Percentiles rank a stretch among this genome's conserved stretches.
Evolutionary conservation across 2,329 filamentous ascomycete genomes (phyloP).

Genomic region (Incumbomyces lentus): DNA sequence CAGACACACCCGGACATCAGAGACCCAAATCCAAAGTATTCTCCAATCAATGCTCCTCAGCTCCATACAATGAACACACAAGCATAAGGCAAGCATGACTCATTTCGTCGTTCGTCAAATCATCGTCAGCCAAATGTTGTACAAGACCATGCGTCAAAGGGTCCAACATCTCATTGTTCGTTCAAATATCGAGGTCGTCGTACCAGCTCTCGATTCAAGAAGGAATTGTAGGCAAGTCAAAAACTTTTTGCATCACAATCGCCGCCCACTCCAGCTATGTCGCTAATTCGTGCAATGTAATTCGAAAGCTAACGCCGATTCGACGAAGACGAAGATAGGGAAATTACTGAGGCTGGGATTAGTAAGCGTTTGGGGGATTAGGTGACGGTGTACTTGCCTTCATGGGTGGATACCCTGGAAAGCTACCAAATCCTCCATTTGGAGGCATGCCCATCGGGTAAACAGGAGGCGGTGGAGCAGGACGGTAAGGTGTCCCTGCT

Average conservation of each 20-base stretch:
- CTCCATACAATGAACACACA: constrained; percentile 3
- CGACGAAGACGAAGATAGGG: constrained; percentile 1
- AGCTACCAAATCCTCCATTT: constrained; percentile 49
- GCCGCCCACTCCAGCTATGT: constrained; percentile 6
- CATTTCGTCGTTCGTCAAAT: constrained; percentile 5
- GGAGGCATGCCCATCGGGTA: constrained; percentile 61
- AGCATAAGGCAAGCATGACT: constrained; percentile 5
- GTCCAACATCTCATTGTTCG: neutral
- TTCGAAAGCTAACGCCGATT: neutral
- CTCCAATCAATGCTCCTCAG: constrained; percentile 5
- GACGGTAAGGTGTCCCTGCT: constrained; percentile 91
- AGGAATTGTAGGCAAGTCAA: neutral
- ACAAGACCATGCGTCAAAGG: constrained; percentile 5
- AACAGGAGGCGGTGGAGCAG: constrained; percentile 71
- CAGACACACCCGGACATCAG: constrained; percentile 1
- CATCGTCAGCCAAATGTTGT: constrained; percentile 6
- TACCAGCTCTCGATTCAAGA: neutral
- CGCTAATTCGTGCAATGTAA: constrained; percentile 4
- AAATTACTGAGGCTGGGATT: neutral
- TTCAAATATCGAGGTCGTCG: constrained; percentile 1
- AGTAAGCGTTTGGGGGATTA: neutral
- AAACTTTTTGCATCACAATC: constrained; percentile 3
- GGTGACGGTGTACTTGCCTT: constrained; percentile 40
- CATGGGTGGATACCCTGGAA: constrained; percentile 58
- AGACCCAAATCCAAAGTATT: neutral